Evolutionary conservation across 768 basidiomycete species (phyloP).

Genomic region (Phaffia australis): DNA sequence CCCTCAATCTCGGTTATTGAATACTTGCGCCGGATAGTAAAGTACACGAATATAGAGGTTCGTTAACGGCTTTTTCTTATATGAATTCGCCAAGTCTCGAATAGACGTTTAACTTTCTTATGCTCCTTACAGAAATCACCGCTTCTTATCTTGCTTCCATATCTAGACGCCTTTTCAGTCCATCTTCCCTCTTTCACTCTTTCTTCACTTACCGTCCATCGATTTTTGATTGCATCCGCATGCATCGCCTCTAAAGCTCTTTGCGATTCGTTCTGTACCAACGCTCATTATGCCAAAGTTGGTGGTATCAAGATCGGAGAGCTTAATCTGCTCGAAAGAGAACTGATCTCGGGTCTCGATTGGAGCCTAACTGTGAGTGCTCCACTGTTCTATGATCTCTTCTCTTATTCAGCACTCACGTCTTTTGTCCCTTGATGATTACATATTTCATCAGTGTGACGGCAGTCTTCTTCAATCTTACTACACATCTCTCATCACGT

Average conservation of each 20-base stretch:
- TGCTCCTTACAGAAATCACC: constrained; percentile 41
- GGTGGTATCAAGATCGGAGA: constrained; percentile 86
- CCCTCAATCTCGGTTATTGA: constrained; percentile 81
- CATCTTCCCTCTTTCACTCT: constrained; percentile 80
- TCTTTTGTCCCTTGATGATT: constrained; percentile 27
- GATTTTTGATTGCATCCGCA: constrained; percentile 89
- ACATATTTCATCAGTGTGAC: constrained; percentile 56
- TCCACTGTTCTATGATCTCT: constrained; percentile 19
- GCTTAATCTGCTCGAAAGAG: constrained; percentile 86
- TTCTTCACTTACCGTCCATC: constrained; percentile 91
- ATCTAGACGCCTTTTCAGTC: constrained; percentile 56
- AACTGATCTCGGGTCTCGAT: constrained; percentile 81
- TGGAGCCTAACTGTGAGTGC: constrained; percentile 79
- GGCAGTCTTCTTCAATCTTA: constrained; percentile 84
- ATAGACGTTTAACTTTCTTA: constrained; percentile 25
- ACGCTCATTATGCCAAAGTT: constrained; percentile 87
- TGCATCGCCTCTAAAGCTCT: constrained; percentile 87
- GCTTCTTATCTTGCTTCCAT: constrained; percentile 37
- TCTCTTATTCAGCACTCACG: constrained; percentile 23
- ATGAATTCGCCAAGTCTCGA: background rate
- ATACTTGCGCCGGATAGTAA: constrained; percentile 85
- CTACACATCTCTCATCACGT: constrained; percentile 83
- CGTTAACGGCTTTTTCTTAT: constrained; percentile 30
- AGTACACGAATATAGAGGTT: constrained; percentile 92
- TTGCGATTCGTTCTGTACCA: constrained; percentile 90